Conservation (phyloP, 2,329 filamentous ascomycete genomes). For the Aspergillus chevalieri region DNA sequence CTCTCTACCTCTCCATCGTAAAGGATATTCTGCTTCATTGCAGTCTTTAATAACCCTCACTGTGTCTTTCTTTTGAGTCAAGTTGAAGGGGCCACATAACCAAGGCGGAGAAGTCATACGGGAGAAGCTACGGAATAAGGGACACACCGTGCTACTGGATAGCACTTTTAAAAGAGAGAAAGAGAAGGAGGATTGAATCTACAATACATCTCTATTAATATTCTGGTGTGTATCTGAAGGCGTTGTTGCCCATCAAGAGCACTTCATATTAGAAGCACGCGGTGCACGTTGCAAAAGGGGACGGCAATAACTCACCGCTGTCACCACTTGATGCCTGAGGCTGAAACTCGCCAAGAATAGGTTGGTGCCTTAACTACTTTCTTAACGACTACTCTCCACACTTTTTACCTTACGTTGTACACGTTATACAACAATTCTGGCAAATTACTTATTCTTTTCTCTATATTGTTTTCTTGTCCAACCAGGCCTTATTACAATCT, state of each 20-base stretch:
- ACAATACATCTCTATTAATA: constrained; percentile 17
- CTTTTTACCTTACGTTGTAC: too few species aligned
- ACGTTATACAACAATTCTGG: not conserved
- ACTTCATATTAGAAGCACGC: not conserved
- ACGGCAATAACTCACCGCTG: constrained; percentile 2
- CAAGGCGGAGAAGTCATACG: constrained; percentile 1
- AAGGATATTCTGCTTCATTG: constrained; percentile 32
- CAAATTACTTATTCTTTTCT: not conserved
- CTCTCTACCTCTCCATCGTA: constrained; percentile 26
- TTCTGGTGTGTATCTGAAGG: constrained; percentile 14
- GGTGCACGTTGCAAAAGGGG: not conserved
- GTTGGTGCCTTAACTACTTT: not conserved
- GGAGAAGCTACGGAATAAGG: constrained; percentile 4
- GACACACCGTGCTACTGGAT: constrained; percentile 3
- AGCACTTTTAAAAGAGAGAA: constrained; percentile 1
- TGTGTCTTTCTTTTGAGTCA: constrained; percentile 24
- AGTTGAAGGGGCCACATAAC: not conserved
- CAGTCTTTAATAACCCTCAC: constrained; percentile 28
- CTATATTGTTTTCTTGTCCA: not conserved
- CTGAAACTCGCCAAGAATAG: not conserved
- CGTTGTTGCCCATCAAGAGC: not conserved
- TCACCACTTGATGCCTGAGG: constrained; percentile 1
- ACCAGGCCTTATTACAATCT: not conserved
- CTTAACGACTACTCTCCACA: too few species aligned
- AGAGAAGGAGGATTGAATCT: constrained; percentile 4